Evolutionary conservation across 164 flowering plant species (phyloP).

Genomic region (Cinnamomum micranthum): DNA sequence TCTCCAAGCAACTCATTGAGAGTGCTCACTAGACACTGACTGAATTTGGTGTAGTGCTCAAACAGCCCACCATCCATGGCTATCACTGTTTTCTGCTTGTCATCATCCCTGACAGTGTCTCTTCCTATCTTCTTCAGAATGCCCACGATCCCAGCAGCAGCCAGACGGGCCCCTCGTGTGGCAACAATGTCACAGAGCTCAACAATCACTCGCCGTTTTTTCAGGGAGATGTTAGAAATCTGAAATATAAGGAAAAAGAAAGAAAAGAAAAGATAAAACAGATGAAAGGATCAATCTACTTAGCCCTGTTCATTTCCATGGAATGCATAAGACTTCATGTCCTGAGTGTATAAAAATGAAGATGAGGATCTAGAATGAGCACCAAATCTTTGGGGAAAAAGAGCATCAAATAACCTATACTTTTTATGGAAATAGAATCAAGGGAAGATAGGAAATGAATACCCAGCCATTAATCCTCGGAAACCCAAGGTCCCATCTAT

Average conservation of each 20-base stretch:
- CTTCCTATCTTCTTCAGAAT: conserved; percentile 81
- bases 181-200: conserved; percentile 78
- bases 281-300: no score
- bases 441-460: no score
- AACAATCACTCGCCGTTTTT: conserved; percentile 65
- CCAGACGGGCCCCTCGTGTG: conserved; percentile 74
- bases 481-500: no score
- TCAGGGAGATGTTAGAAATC: conserved; percentile 70
- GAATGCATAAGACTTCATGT: no score
- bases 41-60: conserved; percentile 78
- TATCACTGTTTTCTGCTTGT: conserved; percentile 57
- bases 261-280: no score
- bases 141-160: conserved; percentile 87
- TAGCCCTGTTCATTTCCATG: no score
- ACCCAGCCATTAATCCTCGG: no score
- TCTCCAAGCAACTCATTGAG: conserved; percentile 71
- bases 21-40: conserved; percentile 50
- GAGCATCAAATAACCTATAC: no score
- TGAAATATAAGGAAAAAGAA: conserved; percentile 16
- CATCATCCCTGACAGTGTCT: conserved; percentile 49
- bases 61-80: conserved; percentile 86
- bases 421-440: no score
- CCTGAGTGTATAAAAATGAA: no score
- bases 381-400: no score
- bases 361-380: no score